Evolutionary conservation across 441 rosid species (phyloP).

Genomic region (Gossypium schwendimanii): DNA sequence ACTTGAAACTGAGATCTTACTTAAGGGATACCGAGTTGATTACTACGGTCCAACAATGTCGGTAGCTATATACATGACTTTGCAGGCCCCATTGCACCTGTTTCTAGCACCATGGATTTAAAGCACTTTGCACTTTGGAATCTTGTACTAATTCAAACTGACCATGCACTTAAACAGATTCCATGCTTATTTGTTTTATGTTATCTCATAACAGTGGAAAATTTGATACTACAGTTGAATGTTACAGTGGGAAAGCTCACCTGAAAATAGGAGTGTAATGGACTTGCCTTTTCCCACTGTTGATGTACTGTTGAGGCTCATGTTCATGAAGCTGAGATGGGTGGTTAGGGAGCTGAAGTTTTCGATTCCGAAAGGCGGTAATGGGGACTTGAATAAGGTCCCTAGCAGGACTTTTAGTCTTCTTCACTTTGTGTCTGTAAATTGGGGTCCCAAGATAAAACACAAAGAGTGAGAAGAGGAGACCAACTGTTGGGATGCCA

Average conservation of each 20-base stretch:
- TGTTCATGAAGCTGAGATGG: constrained; percentile 54
- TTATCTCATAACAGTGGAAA: too few relatives aligned
- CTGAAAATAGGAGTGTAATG: constrained; percentile 59
- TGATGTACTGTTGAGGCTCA: constrained; percentile 43
- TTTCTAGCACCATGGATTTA: neutral
- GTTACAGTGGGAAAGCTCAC: constrained; percentile 12
- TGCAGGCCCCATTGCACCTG: constrained; percentile 3
- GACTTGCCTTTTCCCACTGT: constrained; percentile 54
- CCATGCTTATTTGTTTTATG: constrained; percentile 2
- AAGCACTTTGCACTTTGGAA: constrained; percentile 2
- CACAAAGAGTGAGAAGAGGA: constrained; percentile 50
- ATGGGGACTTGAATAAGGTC: constrained; percentile 51
- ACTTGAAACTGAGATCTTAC: too few relatives aligned
- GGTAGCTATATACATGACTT: constrained; percentile 3
- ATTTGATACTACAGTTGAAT: too few relatives aligned
- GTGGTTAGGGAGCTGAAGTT: constrained; percentile 41
- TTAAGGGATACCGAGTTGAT: too few relatives aligned
- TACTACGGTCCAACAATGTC: too few relatives aligned
- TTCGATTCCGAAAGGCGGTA: constrained; percentile 50
- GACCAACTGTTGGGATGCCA: constrained; percentile 70
- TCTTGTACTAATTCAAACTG: neutral
- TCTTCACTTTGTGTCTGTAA: constrained; percentile 64
- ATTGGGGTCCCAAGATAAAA: constrained; percentile 75
- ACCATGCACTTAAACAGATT: constrained; percentile 1
- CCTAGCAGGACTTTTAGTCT: constrained; percentile 52